These are phyloP conservation scores for Ampelomyces quisqualis DNA, from an alignment of 2,329 filamentous ascomycete species.

Conservation along the genomic window DNA sequence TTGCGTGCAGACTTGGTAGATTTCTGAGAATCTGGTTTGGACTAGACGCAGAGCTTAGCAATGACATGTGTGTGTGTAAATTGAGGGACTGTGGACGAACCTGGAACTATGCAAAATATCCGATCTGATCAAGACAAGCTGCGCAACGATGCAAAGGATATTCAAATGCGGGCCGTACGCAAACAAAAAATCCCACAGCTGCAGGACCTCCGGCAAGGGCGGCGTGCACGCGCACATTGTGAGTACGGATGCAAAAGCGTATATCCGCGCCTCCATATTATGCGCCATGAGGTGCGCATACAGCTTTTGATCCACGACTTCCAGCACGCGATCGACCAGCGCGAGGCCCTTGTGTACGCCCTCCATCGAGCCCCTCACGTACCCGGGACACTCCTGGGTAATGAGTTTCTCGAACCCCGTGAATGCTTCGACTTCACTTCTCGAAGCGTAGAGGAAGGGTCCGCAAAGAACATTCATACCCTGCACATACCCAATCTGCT, in stretches of 20 bases:
- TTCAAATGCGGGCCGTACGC: constrained; percentile 95
- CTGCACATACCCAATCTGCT: constrained; percentile 88
- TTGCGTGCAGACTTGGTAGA: constrained; percentile 79
- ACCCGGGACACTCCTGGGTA: constrained; percentile 84
- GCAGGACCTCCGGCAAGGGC: constrained; percentile 86
- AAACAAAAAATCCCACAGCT: constrained; percentile 96
- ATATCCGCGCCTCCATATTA: constrained; percentile 88
- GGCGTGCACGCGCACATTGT: constrained; percentile 96
- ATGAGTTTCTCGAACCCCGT: constrained; percentile 86
- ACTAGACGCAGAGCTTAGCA: constrained; percentile 40
- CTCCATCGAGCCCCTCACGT: constrained; percentile 94
- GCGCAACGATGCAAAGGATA: constrained; percentile 92
- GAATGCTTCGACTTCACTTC: constrained; percentile 93
- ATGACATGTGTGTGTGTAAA: too few relatives aligned
- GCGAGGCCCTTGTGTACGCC: constrained; percentile 91
- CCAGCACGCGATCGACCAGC: constrained; percentile 86
- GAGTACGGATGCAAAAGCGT: constrained; percentile 92
- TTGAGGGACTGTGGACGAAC: too few relatives aligned
- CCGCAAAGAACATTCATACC: constrained; percentile 98
- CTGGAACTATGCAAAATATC: constrained; percentile 80
- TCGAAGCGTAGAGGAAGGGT: constrained; percentile 90
- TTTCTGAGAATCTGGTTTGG: constrained; percentile 90
- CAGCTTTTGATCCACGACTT: constrained; percentile 87
- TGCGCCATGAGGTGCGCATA: constrained; percentile 81
- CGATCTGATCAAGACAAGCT: constrained; percentile 84